Conservation (phyloP, 805 yeast genomes). For the Osmozyma mogii region DNA sequence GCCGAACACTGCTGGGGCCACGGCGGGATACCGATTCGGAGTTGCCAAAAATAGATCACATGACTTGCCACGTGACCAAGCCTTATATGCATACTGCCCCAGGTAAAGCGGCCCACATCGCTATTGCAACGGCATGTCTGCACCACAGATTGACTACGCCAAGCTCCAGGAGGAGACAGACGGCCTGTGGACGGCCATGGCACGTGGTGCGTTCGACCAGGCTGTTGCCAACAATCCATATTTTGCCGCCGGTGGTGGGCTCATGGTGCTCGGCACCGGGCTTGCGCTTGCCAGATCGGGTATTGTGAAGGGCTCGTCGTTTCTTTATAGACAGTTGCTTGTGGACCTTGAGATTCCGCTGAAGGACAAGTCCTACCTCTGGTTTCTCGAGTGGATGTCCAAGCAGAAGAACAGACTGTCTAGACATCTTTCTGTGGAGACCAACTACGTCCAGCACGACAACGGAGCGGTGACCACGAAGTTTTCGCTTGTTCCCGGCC, state of each 20-base stretch:
- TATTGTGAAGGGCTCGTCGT: constrained; percentile 49
- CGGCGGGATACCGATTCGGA: too few species aligned
- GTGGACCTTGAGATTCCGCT: constrained; percentile 92
- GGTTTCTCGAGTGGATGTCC: constrained; percentile 98
- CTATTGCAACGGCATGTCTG: too few species aligned
- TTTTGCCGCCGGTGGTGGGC: constrained; percentile 97
- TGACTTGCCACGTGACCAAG: too few species aligned
- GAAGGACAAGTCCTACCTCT: constrained; percentile 84
- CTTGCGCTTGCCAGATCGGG: constrained; percentile 73
- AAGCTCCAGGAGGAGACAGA: constrained; percentile 29
- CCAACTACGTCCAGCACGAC: constrained; percentile 79
- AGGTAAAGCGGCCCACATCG: too few species aligned
- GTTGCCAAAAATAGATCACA: too few species aligned
- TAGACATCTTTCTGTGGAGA: constrained; percentile 85
- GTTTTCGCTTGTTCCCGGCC: constrained; percentile 92
- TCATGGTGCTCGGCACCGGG: constrained; percentile 90
- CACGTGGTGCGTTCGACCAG: constrained; percentile 37
- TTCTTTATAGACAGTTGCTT: constrained; percentile 72
- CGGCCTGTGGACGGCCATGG: constrained; percentile 29
- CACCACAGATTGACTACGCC: constrained; percentile 20
- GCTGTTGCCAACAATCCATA: constrained; percentile 75
- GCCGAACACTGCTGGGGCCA: too few species aligned
- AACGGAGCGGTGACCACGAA: constrained; percentile 86
- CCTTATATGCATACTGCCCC: too few species aligned
- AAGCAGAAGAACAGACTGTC: constrained; percentile 65